Percentiles rank a stretch among this genome's conserved stretches.
These are phyloP conservation scores for Exsudoporus frostii DNA, from an alignment of 768 basidiomycete genomes.

Conservation along the genomic window DNA sequence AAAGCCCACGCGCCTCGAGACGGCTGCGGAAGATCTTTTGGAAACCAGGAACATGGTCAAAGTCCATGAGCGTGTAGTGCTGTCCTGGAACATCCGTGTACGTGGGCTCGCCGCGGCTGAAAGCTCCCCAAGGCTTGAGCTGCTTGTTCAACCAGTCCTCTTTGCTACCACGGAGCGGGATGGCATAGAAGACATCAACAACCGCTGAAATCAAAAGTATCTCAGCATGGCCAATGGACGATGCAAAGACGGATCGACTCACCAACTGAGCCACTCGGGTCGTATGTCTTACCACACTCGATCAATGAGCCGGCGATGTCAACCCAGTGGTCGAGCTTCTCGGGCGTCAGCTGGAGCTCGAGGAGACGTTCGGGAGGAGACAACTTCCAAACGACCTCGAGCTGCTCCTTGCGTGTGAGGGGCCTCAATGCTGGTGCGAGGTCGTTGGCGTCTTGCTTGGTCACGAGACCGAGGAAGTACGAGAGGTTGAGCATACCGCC, in stretches of 20 bases:
- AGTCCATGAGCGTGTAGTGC: slow-evolving; percentile 32
- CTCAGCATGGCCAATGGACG: background rate
- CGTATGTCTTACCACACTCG: slow-evolving; percentile 30
- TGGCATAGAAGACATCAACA: slow-evolving; percentile 29
- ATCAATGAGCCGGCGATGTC: slow-evolving; percentile 30
- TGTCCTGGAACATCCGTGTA: slow-evolving; percentile 28
- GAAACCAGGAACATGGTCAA: slow-evolving; percentile 30
- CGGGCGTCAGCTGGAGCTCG: slow-evolving; percentile 27
- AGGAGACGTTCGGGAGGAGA: slow-evolving; percentile 27
- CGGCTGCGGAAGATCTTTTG: slow-evolving; percentile 28
- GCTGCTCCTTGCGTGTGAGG: slow-evolving; percentile 23
- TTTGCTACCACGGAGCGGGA: slow-evolving; percentile 26
- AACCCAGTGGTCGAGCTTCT: slow-evolving; percentile 29
- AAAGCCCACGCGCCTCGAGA: slow-evolving; percentile 28
- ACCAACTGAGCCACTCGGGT: slow-evolving; percentile 27
- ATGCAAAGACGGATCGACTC: slow-evolving; percentile 5
- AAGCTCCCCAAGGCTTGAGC: slow-evolving; percentile 26
- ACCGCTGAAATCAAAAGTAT: slow-evolving; percentile 5
- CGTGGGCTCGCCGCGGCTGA: slow-evolving; percentile 21
- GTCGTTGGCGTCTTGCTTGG: slow-evolving; percentile 24
- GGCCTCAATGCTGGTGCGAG: slow-evolving; percentile 20
- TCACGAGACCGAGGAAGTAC: slow-evolving; percentile 38
- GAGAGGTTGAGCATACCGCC: slow-evolving; percentile 40
- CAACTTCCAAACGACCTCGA: slow-evolving; percentile 26
- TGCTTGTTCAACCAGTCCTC: slow-evolving; percentile 29